phyloP scores from a whole-genome alignment of 1,139 yeast genomes.

The Yamadazyma siamensis region DNA sequence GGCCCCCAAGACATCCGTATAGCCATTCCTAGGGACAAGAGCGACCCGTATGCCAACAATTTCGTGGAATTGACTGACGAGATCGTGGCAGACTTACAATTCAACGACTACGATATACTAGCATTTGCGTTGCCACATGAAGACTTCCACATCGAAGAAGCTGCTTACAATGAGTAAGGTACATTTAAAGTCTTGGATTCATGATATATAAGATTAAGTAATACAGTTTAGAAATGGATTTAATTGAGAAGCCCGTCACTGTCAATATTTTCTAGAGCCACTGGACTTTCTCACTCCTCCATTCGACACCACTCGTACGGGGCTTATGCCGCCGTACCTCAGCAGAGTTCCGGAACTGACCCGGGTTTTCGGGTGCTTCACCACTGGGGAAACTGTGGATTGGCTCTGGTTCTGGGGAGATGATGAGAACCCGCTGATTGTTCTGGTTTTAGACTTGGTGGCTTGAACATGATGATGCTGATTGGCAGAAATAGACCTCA shows the following conservation, averaged over 20 bases:
- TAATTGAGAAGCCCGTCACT: background rate
- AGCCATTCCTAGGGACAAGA: constrained; percentile 42
- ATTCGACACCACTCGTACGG: constrained; percentile 26
- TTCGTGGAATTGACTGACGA: constrained; percentile 36
- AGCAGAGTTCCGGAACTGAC: no score
- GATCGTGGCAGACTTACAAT: constrained; percentile 20
- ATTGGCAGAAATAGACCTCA: constrained; percentile 42
- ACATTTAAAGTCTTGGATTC: no score
- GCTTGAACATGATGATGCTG: constrained; percentile 39
- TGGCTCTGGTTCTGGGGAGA: constrained; percentile 27
- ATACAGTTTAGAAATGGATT: constrained; percentile 6
- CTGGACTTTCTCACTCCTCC: constrained; percentile 41
- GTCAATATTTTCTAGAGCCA: constrained; percentile 17
- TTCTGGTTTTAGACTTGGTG: constrained; percentile 39
- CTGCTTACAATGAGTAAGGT: constrained; percentile 41
- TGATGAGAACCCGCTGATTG: constrained; percentile 45
- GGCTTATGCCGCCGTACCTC: constrained; percentile 15
- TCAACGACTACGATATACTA: constrained; percentile 37
- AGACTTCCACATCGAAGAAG: constrained; percentile 36
- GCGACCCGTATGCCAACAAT: constrained; percentile 35
- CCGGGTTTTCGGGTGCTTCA: no score
- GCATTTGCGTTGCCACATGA: constrained; percentile 41
- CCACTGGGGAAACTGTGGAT: constrained; percentile 20
- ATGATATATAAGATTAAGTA: constrained; percentile 1
- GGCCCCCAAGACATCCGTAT: constrained; percentile 24